A percentile compares a stretch with the other conserved stretches of the same genome.
These are phyloP conservation scores for Cystobasidium pallidum DNA, from an alignment of 1,284 basidiomycete species.

Conservation along the genomic window DNA sequence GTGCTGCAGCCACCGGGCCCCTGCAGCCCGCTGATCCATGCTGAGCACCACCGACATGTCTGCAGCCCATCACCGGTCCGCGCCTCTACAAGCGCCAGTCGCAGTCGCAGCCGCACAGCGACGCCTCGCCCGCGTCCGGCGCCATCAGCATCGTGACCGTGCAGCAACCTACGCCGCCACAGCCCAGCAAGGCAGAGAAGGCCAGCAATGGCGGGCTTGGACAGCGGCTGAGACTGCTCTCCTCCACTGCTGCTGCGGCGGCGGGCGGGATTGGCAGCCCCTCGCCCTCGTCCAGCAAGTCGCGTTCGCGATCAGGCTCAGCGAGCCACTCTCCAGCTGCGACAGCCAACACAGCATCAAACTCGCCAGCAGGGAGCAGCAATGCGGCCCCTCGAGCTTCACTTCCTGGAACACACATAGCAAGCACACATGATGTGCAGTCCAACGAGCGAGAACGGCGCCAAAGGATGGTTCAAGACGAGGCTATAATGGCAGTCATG, in stretches of 20 bases:
- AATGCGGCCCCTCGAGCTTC: background rate
- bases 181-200: constrained; percentile 11
- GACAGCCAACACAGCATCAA: background rate
- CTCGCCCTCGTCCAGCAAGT: background rate
- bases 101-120: background rate
- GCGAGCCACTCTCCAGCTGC: background rate
- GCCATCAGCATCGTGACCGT: background rate
- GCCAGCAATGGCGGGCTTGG: constrained; percentile 5
- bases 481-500: constrained; percentile 5
- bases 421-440: background rate
- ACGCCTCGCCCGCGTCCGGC: constrained; percentile 1
- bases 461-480: background rate
- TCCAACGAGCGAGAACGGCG: background rate
- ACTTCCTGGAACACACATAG: background rate
- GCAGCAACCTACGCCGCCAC: background rate
- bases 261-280: background rate
- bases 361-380: background rate
- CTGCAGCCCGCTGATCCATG: too few relatives aligned
- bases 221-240: constrained; percentile 16
- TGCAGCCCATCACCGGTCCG: constrained; percentile 19
- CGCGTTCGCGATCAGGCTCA: constrained; percentile 7
- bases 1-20: background rate
- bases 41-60: background rate
- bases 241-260: constrained; percentile 6
- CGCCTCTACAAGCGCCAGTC: constrained; percentile 33